Percentiles rank a stretch among this genome's conserved stretches.
phyloP scores from a whole-genome alignment of 371 early-diverging fungal species.

The Syncephalastrum sp. region DNA sequence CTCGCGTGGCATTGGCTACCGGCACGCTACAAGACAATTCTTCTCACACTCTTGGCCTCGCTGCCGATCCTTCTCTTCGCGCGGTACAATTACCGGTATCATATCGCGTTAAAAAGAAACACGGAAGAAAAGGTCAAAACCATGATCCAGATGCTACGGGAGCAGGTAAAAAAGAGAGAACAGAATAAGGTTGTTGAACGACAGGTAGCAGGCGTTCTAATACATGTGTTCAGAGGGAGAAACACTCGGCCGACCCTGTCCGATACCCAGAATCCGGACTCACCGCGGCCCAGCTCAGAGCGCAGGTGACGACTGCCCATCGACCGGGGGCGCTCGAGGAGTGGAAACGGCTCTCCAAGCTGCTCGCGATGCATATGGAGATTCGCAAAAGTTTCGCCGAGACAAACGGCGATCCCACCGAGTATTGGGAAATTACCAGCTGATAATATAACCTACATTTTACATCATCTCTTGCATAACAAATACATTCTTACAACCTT shows the following conservation, averaged over 20 bases:
- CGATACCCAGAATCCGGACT: constrained; percentile 8
- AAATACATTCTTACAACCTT: too few species aligned
- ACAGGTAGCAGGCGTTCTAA: too few species aligned
- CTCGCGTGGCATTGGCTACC: background rate
- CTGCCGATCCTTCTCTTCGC: constrained; percentile 2
- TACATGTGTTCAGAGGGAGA: constrained; percentile 7
- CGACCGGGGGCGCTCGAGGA: constrained; percentile 11
- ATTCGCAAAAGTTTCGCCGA: constrained; percentile 13
- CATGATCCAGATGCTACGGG: constrained; percentile 8
- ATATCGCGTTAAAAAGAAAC: background rate
- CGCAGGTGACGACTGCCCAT: constrained; percentile 5
- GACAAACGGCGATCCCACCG: constrained; percentile 14
- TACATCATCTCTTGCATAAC: too few species aligned
- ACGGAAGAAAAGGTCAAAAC: constrained; percentile 6
- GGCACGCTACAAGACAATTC: background rate
- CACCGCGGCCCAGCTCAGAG: constrained; percentile 11
- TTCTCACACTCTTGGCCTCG: background rate
- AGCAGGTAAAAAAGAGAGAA: constrained; percentile 13
- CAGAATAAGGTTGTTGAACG: background rate
- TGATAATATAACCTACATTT: background rate
- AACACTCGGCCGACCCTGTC: constrained; percentile 12
- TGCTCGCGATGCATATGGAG: constrained; percentile 7
- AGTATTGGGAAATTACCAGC: constrained; percentile 17
- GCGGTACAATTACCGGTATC: constrained; percentile 8
- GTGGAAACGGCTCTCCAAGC: constrained; percentile 12